phyloP scores from a whole-genome alignment of 73 alveolate genomes.

The Urostyla sp. region DNA sequence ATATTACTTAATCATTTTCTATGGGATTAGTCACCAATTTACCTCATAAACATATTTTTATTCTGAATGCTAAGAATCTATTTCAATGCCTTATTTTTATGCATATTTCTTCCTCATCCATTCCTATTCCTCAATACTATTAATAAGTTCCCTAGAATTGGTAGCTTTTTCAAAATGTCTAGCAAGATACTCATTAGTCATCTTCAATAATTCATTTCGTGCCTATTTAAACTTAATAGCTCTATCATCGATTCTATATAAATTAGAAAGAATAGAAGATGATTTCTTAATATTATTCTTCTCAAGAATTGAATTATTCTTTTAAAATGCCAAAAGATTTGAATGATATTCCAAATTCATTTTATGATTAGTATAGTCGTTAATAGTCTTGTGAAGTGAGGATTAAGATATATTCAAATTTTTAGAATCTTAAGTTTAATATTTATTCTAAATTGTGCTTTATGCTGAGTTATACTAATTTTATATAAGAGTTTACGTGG shows the following conservation, averaged over 20 bases:
- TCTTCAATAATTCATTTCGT: slow-evolving; percentile 15
- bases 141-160: slow-evolving; percentile 32
- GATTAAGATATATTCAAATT: not conserved
- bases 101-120: slow-evolving; percentile 32
- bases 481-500: not conserved
- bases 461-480: not conserved
- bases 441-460: not conserved
- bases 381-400: not conserved
- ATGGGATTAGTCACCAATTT: too few relatives aligned
- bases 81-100: slow-evolving; percentile 5
- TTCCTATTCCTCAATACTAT: slow-evolving; percentile 34
- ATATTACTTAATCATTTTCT: too few relatives aligned
- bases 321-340: slow-evolving; percentile 24
- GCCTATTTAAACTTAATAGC: slow-evolving; percentile 46
- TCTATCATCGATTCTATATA: slow-evolving; percentile 52
- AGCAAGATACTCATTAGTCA: slow-evolving; percentile 9
- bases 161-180: slow-evolving; percentile 9
- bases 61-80: slow-evolving; percentile 41
- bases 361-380: not conserved
- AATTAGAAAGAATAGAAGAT: slow-evolving; percentile 18
- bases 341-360: not conserved
- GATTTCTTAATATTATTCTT: slow-evolving; percentile 13
- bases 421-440: not conserved
- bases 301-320: slow-evolving; percentile 46
- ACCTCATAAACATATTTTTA: slow-evolving; percentile 18